Base-by-base conservation (phyloP, 257 asterid genomes). In the Rehmannia glutinosa region DNA sequence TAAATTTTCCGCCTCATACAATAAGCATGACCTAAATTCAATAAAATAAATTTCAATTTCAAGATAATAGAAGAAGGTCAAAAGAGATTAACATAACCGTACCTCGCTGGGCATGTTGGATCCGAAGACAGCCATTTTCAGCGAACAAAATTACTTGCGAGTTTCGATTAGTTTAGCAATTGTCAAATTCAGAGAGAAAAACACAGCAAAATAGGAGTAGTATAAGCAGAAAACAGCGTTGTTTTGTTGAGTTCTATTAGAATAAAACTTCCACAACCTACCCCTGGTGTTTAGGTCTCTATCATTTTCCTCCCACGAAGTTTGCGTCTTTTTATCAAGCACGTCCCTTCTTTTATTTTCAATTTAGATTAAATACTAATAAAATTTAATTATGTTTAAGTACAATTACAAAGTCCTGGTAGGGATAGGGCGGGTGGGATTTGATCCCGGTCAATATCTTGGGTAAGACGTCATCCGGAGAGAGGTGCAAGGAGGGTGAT, bases 71-170 rank as follows among this genome's bases (percentile, higher is more conserved):
- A 12, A 5, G 53, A 35, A 28, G 36, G n/a, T 35, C 30, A 60
- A 69, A 15, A 49, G 49, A 55, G 59, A 59, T 8, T 1, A 54
- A 35, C 20, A 38, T 7, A 72, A 60, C 13, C 21, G 21, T 54
- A 79, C 87, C 74, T 82, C 79, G 56, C 74, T 1, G 43, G 81
- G 5, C 63, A 74, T 23, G 74, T 5, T 64, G 73, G 79, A 79
- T 57, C 81, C 85, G 23, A 82, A 56, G 20, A 79, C 1, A n/a
- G 75, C 79, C 87, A 82, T 79, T 28, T 19, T 11, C 66, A 36
- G 54, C 52, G 13, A 62, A 47, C 33, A 41, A 49, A 66, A 70
- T 23, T 42, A 3, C 25, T 11, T 11, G 11, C 57, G 33, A 32
- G 21, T 47, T 25, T 65, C 70, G 16, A 59, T 30, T 35, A 3